Base-by-base conservation (phyloP, 768 basidiomycete species). In the Kondoa malvinella region DNA sequence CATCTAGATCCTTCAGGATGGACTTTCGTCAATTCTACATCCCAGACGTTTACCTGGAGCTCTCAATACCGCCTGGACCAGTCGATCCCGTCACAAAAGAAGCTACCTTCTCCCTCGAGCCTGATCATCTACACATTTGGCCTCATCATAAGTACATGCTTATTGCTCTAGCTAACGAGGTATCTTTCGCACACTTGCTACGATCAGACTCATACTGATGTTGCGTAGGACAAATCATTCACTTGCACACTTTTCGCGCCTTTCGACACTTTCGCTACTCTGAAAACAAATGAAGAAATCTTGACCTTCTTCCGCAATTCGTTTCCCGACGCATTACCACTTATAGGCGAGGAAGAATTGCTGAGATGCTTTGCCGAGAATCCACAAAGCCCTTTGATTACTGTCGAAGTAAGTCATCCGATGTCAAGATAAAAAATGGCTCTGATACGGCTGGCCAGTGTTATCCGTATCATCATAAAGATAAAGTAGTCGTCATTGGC, bases 91-190 rank as follows among this genome's bases (percentile, higher is more conserved):
- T 17, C 3, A 32, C 16, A 4, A 8, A 12, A 14, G 26, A 63
- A 80, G 77, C 85, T 71, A 80, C 80, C 30, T 97, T 87, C 80
- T 80, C 85, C 68, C 86, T 99, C 77, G 90, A 92, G 81, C 88
- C 89, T 74, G 87, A 88, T 78, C 88, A 97, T 78, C 85, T 99
- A 73, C 94, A 99, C 80, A 96, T 99, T 74, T 99, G 94, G 94
- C 95, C 94, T 72, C 87, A 94, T 76, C 89, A 92, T 78, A 89
- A 91, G 60, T 97, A 97, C 82, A 99, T 99, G 94, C 84, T 99
- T 74, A 96, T 99, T 75, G 94, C 91, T 26, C 85, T 99, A 67
- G 92, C 94, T 72, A 99, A 99, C 81, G 86, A 88, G 82, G 94
- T 94, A 79, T 79, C 80, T 76, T 69, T 65, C 69, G 74, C 65